Base-by-base conservation (phyloP, 2,329 filamentous ascomycete species). In the Fusarium longipes region DNA sequence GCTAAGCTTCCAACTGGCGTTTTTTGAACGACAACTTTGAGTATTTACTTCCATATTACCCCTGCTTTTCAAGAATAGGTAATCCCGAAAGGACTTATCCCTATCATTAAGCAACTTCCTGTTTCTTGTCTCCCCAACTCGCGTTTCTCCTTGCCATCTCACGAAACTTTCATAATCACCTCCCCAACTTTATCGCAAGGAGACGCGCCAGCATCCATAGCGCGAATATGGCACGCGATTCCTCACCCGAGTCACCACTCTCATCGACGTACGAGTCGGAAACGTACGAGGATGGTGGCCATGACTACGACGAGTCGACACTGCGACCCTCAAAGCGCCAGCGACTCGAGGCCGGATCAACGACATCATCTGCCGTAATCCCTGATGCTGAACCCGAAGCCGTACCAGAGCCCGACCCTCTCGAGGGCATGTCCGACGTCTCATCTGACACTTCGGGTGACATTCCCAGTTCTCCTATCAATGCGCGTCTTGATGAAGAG, bases 401-500 rank as follows among this genome's bases (percentile, higher is more conserved):
- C 10, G 81, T 82, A 5, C 80, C 80, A 14, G 80, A 84, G 50
- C 77, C 85, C 61, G 78, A 88, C 77, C 78, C 86, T 70, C 80
- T 87, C 40, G 85, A 87, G 62, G 84, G 82, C 71, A 80, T 86
- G 80, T 87, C 88, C 50, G 91, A 93, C 53, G 90, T 98, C 62
- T 97, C 93, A 9, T 93, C 92, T 52, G 96, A 99, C 79, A 96
- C 92, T 48, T 94, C 92, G 32, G 93, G 93, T 77, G 93, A 93
- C 57, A 88, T 94, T 47, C 92, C 92, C 25, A 90, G 87, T 75
- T 92, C 90, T 2, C 89, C 89, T 17, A 82, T 85, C 76, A 84
- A 90, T 79, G 79, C 91, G 81, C 76, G 91, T 75, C 81, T 88
- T 36, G 90, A 93, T 63, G 91, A 93, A 70, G 91, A 92, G 65